A percentile compares a stretch with the other conserved stretches of the same genome.
Evolutionary conservation across 306 rosid genomes (phyloP).

Genomic region (Gleditsia sinensis): DNA sequence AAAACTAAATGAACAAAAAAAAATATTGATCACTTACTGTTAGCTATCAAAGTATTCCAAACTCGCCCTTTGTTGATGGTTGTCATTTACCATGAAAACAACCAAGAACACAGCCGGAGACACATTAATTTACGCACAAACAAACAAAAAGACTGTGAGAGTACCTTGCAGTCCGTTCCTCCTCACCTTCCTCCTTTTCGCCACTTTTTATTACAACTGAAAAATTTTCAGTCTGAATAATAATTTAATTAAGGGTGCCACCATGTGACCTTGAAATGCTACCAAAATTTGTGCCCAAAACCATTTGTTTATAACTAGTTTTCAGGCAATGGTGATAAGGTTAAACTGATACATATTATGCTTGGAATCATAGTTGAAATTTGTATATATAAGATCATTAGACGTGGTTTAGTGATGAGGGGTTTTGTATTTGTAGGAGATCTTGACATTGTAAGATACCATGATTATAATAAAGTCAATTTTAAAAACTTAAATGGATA

Average conservation of each 20-base stretch:
- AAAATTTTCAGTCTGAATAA: background rate
- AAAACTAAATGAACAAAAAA: too few relatives aligned
- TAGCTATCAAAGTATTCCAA: background rate
- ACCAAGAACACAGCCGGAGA: background rate
- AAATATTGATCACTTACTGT: too few relatives aligned
- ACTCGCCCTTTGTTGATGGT: constrained; percentile 1
- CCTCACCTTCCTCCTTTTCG: background rate
- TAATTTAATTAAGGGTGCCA: background rate
- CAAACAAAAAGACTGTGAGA: background rate
- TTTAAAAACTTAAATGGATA: too few relatives aligned
- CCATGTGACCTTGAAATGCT: background rate
- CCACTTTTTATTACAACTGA: background rate
- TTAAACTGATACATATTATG: too few relatives aligned
- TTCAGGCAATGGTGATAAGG: background rate
- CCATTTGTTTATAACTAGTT: background rate
- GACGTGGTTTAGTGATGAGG: too few relatives aligned
- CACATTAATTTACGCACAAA: background rate
- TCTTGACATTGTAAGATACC: too few relatives aligned
- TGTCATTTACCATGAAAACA: constrained; percentile 16
- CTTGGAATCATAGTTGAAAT: too few relatives aligned
- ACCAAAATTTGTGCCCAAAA: background rate
- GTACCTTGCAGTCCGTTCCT: background rate
- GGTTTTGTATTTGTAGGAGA: too few relatives aligned
- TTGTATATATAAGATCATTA: too few relatives aligned
- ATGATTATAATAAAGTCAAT: too few relatives aligned